A percentile compares a stretch with the other conserved stretches of the same genome.
Evolutionary conservation across 306 rosid species (phyloP).

Genomic region (Lupinus albus): DNA sequence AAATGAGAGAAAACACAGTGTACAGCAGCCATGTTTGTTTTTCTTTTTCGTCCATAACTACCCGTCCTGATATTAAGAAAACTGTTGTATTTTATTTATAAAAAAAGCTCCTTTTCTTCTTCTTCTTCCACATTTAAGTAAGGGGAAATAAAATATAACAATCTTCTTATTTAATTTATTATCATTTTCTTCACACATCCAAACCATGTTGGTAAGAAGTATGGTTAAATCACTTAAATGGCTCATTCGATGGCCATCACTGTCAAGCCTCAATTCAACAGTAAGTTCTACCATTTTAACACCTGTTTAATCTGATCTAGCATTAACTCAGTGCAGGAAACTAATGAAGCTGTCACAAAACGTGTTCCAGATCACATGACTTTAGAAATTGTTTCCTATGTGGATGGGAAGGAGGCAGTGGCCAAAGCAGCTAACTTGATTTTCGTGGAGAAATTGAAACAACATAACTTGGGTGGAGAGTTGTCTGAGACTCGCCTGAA

Average conservation of each 20-base stretch:
- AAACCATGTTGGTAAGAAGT: neutral
- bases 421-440: constrained; percentile 77
- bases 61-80: neutral
- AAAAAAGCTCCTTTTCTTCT: neutral
- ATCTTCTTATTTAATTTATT: constrained; percentile 10
- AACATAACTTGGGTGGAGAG: constrained; percentile 47
- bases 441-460: constrained; percentile 56
- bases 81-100: neutral
- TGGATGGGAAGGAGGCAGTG: constrained; percentile 82
- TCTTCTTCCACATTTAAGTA: neutral
- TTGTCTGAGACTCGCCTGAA: constrained; percentile 63
- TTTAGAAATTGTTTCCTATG: constrained; percentile 65
- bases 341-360: constrained; percentile 43
- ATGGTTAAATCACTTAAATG: constrained; percentile 12
- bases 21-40: neutral
- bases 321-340: constrained; percentile 55
- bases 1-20: constrained; percentile 20
- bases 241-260: neutral
- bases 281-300: constrained; percentile 2
- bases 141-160: neutral
- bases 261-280: constrained; percentile 9
- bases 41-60: neutral
- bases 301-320: constrained; percentile 41
- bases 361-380: constrained; percentile 49
- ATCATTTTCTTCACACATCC: constrained; percentile 23